Base-by-base conservation (phyloP, 768 basidiomycete genomes). In the Chalciporus chontae region DNA sequence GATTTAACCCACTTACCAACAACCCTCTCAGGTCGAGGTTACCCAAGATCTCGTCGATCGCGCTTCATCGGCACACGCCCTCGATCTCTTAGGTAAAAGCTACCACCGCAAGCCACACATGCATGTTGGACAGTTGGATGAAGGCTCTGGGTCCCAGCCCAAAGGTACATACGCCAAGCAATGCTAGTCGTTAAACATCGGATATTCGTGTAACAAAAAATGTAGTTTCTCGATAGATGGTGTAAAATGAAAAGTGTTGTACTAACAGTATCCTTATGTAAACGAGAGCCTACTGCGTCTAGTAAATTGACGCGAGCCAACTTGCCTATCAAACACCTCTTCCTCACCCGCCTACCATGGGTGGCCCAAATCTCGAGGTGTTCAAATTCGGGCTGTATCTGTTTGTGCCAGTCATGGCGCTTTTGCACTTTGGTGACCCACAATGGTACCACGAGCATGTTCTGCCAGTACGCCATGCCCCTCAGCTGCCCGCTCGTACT, bases 321-420 rank as follows among this genome's bases (percentile, higher is more conserved):
- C 27, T 29, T 29, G 27, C n/a, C n/a, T n/a, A n/a, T n/a, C n/a
- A n/a, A 5, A 21, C 21, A 21, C 21, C 21, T 21, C 21, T n/a
- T n/a, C n/a, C n/a, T n/a, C n/a, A n/a, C n/a, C n/a, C 21, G 21
- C 21, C 21, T 39, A 27, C 39, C 70, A 79, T 88, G 87, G 87
- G 76, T 3, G 84, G 87, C 10, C 82, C 88, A 31, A 89, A 87
- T 65, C 82, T 94, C 47, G 91, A 94, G 68, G 78, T 93, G 15
- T 90, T 93, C 83, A 93, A 92, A 71, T 94, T 94, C 59, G 81
- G 81, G 4, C 69, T 91, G 15, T 93, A 94, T 67, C 81, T 94
- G 48, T 90, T 90, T 59, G 83, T 91, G 51, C 91, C 91, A 9
- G 81, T 94, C 50, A 71, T 78, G 40, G 84, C 88, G 19, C 78